A percentile compares a stretch with the other conserved stretches of the same genome.
Evolutionary conservation across 768 basidiomycete genomes (phyloP).

Genomic region (Polyporus arcularius): DNA sequence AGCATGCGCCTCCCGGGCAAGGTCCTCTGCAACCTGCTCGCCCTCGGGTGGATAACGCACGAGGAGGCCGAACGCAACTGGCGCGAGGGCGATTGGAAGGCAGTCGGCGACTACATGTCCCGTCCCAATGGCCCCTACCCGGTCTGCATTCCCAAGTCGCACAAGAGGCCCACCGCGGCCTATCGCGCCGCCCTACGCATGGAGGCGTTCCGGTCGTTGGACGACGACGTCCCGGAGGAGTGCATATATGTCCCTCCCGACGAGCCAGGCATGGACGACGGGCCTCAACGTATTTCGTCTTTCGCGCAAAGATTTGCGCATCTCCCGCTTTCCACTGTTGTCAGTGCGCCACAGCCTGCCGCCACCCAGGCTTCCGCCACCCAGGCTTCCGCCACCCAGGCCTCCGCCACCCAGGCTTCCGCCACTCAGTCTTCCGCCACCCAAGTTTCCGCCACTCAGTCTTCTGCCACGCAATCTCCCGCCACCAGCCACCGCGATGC

Average conservation of each 20-base stretch:
- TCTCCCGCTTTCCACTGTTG: no score
- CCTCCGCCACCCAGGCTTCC: no score
- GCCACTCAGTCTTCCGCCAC: neutral
- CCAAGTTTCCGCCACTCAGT: neutral
- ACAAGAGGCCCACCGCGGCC: conserved; percentile 25
- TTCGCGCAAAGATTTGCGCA: no score
- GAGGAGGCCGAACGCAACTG: conserved; percentile 27
- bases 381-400: no score
- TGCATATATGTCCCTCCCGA: conserved; percentile 28
- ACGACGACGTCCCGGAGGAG: conserved; percentile 25
- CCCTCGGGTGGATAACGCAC: conserved; percentile 29
- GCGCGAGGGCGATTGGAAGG: conserved; percentile 21
- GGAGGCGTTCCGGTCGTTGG: conserved; percentile 5
- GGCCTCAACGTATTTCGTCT: neutral
- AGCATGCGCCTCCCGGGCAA: no score
- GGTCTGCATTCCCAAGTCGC: conserved; percentile 15
- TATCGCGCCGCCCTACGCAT: conserved; percentile 23
- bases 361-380: no score
- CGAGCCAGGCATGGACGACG: conserved; percentile 25
- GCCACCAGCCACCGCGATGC: neutral
- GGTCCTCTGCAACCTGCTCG: conserved; percentile 28
- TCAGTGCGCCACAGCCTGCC: no score
- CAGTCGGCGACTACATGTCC: conserved; percentile 22
- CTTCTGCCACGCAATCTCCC: neutral
- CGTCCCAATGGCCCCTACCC: conserved; percentile 28